Conservation (phyloP, 257 asterid species). For the Asclepias syriaca region DNA sequence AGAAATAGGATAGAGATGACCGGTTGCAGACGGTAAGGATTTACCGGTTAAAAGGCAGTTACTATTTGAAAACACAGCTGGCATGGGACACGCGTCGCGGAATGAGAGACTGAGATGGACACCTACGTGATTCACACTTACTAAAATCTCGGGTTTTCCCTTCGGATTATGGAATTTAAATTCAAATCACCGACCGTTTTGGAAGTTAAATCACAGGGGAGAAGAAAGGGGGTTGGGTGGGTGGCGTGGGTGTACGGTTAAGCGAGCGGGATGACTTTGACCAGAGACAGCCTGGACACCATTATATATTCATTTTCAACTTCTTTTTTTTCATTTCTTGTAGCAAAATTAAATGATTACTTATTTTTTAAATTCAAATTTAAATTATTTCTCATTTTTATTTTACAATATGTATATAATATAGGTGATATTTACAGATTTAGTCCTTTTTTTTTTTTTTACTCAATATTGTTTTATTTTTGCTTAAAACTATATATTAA, state of each 20-base stretch:
- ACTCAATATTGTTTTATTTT: too few relatives aligned
- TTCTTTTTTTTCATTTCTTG: background rate
- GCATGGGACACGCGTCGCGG: slow-evolving; percentile 58
- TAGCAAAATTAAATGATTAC: too few relatives aligned
- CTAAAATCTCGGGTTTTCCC: slow-evolving; percentile 26
- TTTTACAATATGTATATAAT: too few relatives aligned
- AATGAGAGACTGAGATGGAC: slow-evolving; percentile 22
- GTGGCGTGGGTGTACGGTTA: slow-evolving; percentile 13
- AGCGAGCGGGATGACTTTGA: slow-evolving; percentile 23
- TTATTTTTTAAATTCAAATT: background rate
- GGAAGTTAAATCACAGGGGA: slow-evolving; percentile 50
- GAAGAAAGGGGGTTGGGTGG: background rate
- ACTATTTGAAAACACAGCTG: slow-evolving; percentile 48
- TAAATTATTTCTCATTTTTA: background rate
- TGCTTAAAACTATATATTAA: too few relatives aligned
- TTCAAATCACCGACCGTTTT: slow-evolving; percentile 77
- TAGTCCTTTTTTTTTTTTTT: too few relatives aligned
- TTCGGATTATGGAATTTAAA: slow-evolving; percentile 19
- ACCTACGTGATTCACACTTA: slow-evolving; percentile 27
- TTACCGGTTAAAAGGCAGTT: slow-evolving; percentile 62
- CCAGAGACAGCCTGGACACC: slow-evolving; percentile 24
- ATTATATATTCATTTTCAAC: background rate
- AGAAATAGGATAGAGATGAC: slow-evolving; percentile 38
- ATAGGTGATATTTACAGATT: too few relatives aligned
- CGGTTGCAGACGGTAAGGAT: slow-evolving; percentile 44